These are phyloP conservation scores for Lathyrus sativus DNA, from an alignment of 306 rosid species.

Conservation along the genomic window DNA sequence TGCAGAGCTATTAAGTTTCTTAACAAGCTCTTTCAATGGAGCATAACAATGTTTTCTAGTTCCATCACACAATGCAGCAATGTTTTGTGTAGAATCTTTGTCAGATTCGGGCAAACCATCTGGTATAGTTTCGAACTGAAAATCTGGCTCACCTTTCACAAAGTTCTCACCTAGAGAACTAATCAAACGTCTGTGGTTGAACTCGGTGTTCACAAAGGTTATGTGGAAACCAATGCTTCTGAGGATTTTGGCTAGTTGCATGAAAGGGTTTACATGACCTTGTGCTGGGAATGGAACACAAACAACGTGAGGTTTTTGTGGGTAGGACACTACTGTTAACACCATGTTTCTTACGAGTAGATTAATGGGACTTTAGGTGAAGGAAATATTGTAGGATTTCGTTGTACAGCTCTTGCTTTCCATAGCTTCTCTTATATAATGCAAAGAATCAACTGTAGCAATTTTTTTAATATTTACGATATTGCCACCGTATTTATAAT, in stretches of 20 bases:
- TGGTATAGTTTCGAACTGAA: conserved; percentile 15
- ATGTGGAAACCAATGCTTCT: conserved; percentile 15
- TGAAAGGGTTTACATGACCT: conserved; percentile 31
- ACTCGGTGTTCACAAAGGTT: conserved; percentile 29
- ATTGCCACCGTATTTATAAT: no score
- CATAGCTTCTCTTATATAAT: conserved; percentile 12
- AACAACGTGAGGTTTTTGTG: conserved; percentile 19
- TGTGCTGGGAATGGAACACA: conserved; percentile 36
- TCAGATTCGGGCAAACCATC: conserved; percentile 24
- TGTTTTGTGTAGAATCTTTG: conserved; percentile 7
- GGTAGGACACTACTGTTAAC: background rate
- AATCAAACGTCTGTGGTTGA: conserved; percentile 24
- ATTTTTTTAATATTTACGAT: no score
- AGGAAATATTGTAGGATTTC: background rate
- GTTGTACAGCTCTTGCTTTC: background rate
- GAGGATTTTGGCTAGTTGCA: conserved; percentile 29
- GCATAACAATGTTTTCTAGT: conserved; percentile 17
- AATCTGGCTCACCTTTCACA: background rate
- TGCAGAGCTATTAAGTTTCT: background rate
- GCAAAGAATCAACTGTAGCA: background rate
- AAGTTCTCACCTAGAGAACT: conserved; percentile 6
- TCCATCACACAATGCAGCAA: background rate
- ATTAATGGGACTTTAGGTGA: background rate
- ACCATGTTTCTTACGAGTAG: background rate
- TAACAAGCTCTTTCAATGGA: conserved; percentile 24